phyloP scores from a whole-genome alignment of 306 rosid genomes.

The Castanospermum australe region DNA sequence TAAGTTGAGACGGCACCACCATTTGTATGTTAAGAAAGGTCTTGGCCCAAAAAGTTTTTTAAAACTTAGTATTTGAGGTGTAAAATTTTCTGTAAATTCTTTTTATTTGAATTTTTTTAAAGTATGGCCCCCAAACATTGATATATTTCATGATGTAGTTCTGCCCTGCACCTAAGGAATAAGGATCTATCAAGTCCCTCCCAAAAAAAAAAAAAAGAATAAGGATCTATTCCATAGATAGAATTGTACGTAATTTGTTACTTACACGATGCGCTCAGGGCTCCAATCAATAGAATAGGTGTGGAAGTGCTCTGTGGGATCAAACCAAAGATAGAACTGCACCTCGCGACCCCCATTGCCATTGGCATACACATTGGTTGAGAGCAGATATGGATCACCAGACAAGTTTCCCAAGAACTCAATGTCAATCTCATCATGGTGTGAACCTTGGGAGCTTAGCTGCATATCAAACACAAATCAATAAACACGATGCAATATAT shows the following conservation, averaged over 20 bases:
- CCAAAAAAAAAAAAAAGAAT: too few species aligned
- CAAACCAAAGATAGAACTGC: conserved; percentile 53
- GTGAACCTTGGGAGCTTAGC: conserved; percentile 41
- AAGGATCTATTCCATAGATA: neutral
- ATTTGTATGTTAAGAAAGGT: too few species aligned
- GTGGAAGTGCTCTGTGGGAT: conserved; percentile 45
- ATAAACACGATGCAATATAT: neutral
- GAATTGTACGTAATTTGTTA: neutral
- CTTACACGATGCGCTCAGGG: conserved; percentile 41
- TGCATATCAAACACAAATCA: neutral
- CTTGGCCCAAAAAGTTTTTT: too few species aligned
- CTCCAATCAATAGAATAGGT: conserved; percentile 52
- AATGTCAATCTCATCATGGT: conserved; percentile 50
- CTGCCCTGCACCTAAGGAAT: too few species aligned
- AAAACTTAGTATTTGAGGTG: too few species aligned
- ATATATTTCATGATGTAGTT: too few species aligned
- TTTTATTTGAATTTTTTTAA: too few species aligned
- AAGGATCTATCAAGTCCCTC: too few species aligned
- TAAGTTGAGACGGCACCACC: too few species aligned
- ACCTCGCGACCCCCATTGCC: conserved; percentile 46
- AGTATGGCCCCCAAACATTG: too few species aligned
- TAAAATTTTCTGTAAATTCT: too few species aligned
- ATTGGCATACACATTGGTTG: conserved; percentile 44
- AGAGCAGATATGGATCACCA: conserved; percentile 50
- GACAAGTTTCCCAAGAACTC: conserved; percentile 48